Conservation (phyloP, 225 moss, liverwort and hornwort genomes). For the Sphagnum contortum region DNA sequence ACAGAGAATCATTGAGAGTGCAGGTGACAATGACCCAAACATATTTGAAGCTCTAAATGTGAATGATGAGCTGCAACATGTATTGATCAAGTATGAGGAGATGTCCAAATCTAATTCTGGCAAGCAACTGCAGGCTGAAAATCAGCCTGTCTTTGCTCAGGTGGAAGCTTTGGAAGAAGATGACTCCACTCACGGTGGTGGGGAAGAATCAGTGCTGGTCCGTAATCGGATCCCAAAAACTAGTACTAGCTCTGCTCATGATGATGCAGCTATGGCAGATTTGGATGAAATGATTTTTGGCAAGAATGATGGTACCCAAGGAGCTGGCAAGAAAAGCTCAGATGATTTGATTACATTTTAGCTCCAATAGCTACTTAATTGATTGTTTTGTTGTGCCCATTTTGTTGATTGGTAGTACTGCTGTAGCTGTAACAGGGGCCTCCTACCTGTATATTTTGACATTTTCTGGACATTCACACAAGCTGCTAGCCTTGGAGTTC, state of each 20-base stretch:
- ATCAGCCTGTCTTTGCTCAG: conserved; percentile 38
- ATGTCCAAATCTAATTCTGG: conserved; percentile 23
- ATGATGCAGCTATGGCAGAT: conserved; percentile 80
- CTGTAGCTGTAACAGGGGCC: too few species aligned
- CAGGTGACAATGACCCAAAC: conserved; percentile 37
- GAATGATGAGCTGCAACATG: conserved; percentile 74
- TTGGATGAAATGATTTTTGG: conserved; percentile 94
- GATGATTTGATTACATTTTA: conserved; percentile 40
- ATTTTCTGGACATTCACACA: too few species aligned
- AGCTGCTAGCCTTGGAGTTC: too few species aligned
- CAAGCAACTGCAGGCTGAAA: conserved; percentile 5
- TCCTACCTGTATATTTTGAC: too few species aligned
- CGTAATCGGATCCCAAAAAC: conserved; percentile 50
- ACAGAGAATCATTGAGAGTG: conserved; percentile 58
- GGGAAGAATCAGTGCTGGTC: conserved; percentile 46
- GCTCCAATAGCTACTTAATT: not conserved
- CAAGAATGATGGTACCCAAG: conserved; percentile 18
- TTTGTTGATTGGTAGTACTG: too few species aligned
- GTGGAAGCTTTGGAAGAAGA: conserved; percentile 68
- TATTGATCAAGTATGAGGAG: conserved; percentile 63
- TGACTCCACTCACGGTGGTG: conserved; percentile 39
- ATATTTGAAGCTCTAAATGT: conserved; percentile 44
- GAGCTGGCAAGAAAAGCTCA: conserved; percentile 23
- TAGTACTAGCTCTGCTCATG: conserved; percentile 16
- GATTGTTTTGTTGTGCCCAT: too few species aligned